Evolutionary conservation across 108 stramenopile genomes (phyloP).

Genomic region (Heterococcus sp.): DNA sequence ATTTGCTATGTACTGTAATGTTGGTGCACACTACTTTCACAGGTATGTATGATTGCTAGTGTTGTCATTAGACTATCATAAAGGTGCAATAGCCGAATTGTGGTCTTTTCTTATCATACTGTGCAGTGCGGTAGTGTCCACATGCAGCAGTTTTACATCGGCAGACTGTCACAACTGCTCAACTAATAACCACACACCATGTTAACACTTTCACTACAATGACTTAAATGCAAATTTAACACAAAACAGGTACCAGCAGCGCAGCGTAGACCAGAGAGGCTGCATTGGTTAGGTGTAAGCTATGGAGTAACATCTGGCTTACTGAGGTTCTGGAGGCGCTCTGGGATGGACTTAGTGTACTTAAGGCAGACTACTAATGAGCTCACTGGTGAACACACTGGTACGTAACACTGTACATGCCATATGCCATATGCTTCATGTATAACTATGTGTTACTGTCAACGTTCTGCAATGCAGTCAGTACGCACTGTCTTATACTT

Average conservation of each 20-base stretch:
- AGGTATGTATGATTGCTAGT: no score
- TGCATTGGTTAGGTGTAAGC: conserved; percentile 94
- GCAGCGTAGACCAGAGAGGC: conserved; percentile 73
- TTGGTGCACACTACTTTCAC: no score
- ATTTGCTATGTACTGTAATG: no score
- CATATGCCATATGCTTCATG: no score
- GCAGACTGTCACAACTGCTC: not conserved
- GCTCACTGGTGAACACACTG: conserved; percentile 84
- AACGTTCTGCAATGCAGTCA: not conserved
- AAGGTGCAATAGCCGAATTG: no score
- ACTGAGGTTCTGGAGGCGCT: conserved; percentile 84
- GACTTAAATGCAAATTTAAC: not conserved
- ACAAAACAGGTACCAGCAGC: conserved; percentile 64
- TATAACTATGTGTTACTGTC: not conserved
- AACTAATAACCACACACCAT: not conserved
- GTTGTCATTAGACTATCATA: no score
- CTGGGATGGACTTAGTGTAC: conserved; percentile 85
- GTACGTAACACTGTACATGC: not conserved
- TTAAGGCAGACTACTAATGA: conserved; percentile 96
- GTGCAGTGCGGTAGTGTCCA: no score
- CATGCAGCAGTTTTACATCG: no score
- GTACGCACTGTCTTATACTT: not conserved
- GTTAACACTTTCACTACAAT: no score
- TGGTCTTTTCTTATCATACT: no score
- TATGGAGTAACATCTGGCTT: conserved; percentile 88